Conservation (phyloP, 2,329 filamentous ascomycete genomes). For the Thelonectria discophora region DNA sequence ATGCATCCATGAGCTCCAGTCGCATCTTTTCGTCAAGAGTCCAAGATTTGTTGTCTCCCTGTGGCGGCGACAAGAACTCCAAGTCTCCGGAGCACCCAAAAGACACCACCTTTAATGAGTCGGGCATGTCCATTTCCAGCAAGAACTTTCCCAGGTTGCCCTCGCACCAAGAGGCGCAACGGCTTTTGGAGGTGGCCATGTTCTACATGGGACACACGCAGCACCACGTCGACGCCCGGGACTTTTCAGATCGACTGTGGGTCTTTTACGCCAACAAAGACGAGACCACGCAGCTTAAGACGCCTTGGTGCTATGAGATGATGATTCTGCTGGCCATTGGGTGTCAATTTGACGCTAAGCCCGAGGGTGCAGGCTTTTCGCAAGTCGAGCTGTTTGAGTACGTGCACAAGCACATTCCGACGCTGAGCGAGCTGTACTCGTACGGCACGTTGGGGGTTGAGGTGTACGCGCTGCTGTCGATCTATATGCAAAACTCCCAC, state of each 20-base stretch:
- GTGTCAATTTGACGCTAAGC: slow-evolving; percentile 37
- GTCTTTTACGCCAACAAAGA: slow-evolving; percentile 38
- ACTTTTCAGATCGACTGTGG: slow-evolving; percentile 42
- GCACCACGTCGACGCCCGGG: slow-evolving; percentile 40
- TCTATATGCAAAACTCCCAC: slow-evolving; percentile 39
- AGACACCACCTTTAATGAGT: slow-evolving; percentile 25
- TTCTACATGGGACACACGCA: slow-evolving; percentile 42
- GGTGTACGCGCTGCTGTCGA: slow-evolving; percentile 40
- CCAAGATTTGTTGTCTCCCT: slow-evolving; percentile 37
- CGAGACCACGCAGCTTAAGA: slow-evolving; percentile 34
- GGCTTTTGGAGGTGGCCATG: slow-evolving; percentile 35
- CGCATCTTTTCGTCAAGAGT: slow-evolving; percentile 40
- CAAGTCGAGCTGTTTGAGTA: slow-evolving; percentile 37
- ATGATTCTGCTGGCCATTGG: slow-evolving; percentile 41
- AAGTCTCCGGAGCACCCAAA: slow-evolving; percentile 32
- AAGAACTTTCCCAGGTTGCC: slow-evolving; percentile 38
- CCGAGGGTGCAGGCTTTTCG: slow-evolving; percentile 38
- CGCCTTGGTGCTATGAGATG: slow-evolving; percentile 41
- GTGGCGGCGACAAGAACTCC: slow-evolving; percentile 29
- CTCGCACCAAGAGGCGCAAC: slow-evolving; percentile 35
- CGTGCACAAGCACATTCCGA: slow-evolving; percentile 41
- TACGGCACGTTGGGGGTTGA: slow-evolving; percentile 43
- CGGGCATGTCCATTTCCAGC: slow-evolving; percentile 36
- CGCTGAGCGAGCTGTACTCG: slow-evolving; percentile 38
- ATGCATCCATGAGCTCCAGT: slow-evolving; percentile 38